Evolutionary conservation across 2,329 filamentous ascomycete genomes (phyloP), one percentile per base, ranked within the genome.

Genomic region (Diaporthe humulicola): DNA sequence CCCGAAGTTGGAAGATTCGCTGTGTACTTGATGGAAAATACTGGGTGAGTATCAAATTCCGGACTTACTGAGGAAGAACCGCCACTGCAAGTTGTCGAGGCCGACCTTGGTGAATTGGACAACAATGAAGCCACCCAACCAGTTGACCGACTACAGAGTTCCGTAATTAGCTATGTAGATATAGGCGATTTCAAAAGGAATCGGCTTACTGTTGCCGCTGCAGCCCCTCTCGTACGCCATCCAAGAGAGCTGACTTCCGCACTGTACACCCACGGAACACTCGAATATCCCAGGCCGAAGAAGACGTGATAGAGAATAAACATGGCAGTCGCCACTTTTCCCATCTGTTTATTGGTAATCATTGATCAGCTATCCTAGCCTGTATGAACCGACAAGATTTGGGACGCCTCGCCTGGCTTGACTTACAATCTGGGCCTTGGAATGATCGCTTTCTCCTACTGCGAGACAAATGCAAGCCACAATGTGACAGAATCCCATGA

Each of bases 41-140:
- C 3, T 10, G n/a, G 60, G 6, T 66, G 19, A n/a, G 14, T 7
- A 8, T 12, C 14, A 28, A 17, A 42, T 45, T n/a, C n/a, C 28
- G 28, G 33, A 80, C 82, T 77, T 80, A 85, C 83, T 82, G n/a
- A 84, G 78, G 71, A 85, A 87, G 74, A 87, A 86, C 0, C 80
- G 80, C 85, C 85, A 87, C 7, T 79, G 77, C 1, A 87, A 78
- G 73, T 84, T 83, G 42, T 85, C 80, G 28, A 86, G 81, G 0
- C 84, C 85, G 4, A 82, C 79, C 71, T 86, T 85, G n/a, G 85
- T 87, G 76, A 86, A 85, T 76, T 87, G 85, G 0, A 83, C 83
- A 10, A 86, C 84, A 9, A 84, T 82, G 70, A 87, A 87, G 10
- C 84, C 84, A 48, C 81, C 80, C 12, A 86, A 78, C 86, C 85